Conservation (phyloP, 2,329 filamentous ascomycete genomes). For the Raffaelea albimanens region DNA sequence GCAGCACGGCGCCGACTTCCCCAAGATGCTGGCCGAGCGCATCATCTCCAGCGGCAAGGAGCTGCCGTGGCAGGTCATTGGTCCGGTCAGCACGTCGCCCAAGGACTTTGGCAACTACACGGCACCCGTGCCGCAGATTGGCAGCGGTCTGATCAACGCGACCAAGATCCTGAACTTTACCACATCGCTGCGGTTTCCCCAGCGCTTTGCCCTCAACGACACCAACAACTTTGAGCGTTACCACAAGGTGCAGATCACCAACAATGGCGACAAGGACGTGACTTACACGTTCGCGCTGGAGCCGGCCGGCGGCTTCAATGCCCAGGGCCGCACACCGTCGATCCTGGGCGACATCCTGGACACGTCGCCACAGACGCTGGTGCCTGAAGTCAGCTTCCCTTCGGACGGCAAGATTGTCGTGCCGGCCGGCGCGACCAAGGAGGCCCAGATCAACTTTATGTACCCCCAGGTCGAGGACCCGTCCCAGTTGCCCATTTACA, state of each 20-base stretch:
- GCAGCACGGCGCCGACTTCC: conserved; percentile 20
- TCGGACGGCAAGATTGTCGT: conserved; percentile 13
- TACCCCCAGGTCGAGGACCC: conserved; percentile 1
- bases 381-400: neutral
- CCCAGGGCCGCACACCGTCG: neutral
- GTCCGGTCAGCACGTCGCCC: neutral
- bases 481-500: conserved; percentile 22
- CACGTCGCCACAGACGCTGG: neutral
- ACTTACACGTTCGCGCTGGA: conserved; percentile 22
- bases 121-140: conserved; percentile 23
- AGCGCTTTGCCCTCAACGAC: conserved; percentile 32
- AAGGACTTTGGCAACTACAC: neutral
- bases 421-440: conserved; percentile 15
- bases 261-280: conserved; percentile 22
- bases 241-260: conserved; percentile 22
- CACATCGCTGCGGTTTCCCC: conserved; percentile 24
- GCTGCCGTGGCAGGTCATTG: conserved; percentile 15
- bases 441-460: conserved; percentile 6
- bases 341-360: neutral
- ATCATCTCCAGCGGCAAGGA: conserved; percentile 24
- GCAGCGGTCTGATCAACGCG: conserved; percentile 29
- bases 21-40: conserved; percentile 16
- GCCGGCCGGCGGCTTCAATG: conserved; percentile 1
- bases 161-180: conserved; percentile 28
- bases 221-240: conserved; percentile 26